Conservation (phyloP, 345 rosid species). For the Pugionium cornutum region DNA sequence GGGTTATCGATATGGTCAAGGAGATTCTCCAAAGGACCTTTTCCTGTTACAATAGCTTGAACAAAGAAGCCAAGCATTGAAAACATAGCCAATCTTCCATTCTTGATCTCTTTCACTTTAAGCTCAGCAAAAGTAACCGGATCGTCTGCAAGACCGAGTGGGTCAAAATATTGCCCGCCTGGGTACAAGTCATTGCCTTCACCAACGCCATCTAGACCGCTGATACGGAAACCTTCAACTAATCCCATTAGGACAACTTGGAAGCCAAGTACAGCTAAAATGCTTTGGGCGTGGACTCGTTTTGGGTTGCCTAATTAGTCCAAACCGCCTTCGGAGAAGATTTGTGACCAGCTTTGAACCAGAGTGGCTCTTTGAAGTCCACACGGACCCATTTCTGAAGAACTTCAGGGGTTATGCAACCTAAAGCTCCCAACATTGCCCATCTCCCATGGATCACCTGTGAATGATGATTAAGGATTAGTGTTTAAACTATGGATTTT, state of each 20-base stretch:
- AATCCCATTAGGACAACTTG: conserved; percentile 90
- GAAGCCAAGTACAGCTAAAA: conserved; percentile 83
- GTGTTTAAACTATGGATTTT: neutral
- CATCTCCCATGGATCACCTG: conserved; percentile 94
- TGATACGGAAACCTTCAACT: conserved; percentile 93
- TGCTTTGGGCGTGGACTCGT: conserved; percentile 97
- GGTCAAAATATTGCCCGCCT: conserved; percentile 87
- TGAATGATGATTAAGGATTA: neutral
- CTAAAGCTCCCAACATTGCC: conserved; percentile 97
- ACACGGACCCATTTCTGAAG: conserved; percentile 80
- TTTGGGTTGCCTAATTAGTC: conserved; percentile 99
- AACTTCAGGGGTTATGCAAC: conserved; percentile 93
- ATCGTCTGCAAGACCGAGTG: conserved; percentile 87
- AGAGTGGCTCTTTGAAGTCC: conserved; percentile 90
- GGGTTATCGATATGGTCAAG: conserved; percentile 44
- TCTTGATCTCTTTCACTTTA: conserved; percentile 96
- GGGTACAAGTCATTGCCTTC: conserved; percentile 95
- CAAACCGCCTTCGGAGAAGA: conserved; percentile 95
- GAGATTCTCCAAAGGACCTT: conserved; percentile 92
- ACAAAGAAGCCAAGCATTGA: conserved; percentile 98
- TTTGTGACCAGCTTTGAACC: conserved; percentile 99
- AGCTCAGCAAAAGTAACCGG: conserved; percentile 86
- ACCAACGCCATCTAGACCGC: conserved; percentile 91
- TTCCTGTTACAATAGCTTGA: conserved; percentile 92
- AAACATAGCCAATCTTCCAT: conserved; percentile 94